phyloP scores from a whole-genome alignment of 306 rosid genomes.

The Citrullus mucosospermus region DNA sequence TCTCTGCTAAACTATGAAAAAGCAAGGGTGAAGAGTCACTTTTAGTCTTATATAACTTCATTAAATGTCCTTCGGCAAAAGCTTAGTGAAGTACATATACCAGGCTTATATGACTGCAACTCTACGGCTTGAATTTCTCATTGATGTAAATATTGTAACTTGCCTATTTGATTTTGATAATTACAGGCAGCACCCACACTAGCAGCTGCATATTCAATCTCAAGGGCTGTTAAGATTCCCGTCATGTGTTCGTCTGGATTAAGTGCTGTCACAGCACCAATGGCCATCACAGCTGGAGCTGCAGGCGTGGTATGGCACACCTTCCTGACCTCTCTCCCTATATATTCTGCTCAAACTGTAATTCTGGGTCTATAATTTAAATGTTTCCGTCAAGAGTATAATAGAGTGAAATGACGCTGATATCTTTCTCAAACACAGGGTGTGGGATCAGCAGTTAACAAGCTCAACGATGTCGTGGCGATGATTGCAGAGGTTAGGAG shows the following conservation, averaged over 20 bases:
- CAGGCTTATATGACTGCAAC: background rate
- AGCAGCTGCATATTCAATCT: constrained; percentile 84
- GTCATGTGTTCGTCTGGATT: constrained; percentile 85
- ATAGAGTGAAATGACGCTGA: background rate
- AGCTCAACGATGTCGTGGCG: constrained; percentile 69
- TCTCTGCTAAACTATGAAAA: background rate
- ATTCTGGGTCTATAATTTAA: background rate
- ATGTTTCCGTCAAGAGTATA: background rate
- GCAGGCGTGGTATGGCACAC: constrained; percentile 68
- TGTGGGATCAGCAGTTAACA: constrained; percentile 81
- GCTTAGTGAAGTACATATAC: background rate
- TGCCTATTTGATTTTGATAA: background rate
- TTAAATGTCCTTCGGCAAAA: background rate
- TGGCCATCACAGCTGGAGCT: constrained; percentile 94
- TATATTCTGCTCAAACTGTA: background rate
- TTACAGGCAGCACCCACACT: constrained; percentile 78
- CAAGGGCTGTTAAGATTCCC: constrained; percentile 77
- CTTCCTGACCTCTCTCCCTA: background rate
- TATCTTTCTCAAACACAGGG: constrained; percentile 38
- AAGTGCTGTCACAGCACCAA: constrained; percentile 77
- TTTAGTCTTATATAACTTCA: background rate
- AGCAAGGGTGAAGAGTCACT: background rate
- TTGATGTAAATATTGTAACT: background rate
- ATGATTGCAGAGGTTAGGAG: constrained; percentile 87
- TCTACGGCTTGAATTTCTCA: background rate